Base-by-base conservation (phyloP, 2,329 filamentous ascomycete genomes). In the Trichoderma semiorbis region DNA sequence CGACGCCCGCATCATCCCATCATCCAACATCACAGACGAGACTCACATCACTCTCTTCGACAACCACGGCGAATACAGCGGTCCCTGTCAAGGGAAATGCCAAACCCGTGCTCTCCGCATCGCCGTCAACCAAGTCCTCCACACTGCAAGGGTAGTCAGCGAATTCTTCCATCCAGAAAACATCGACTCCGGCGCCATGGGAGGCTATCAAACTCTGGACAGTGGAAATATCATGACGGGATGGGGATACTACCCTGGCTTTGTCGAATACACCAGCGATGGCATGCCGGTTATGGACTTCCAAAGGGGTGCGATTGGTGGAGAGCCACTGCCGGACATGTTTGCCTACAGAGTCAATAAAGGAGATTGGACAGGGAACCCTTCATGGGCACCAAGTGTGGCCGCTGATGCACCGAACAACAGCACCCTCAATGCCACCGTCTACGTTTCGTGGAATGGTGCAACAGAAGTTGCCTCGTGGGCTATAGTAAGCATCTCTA, bases 281-380 rank as follows among this genome's bases (percentile, higher is more conserved):
- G 64, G 64, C 18, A 58, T 50, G 7, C 64, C 64, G 8, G 64
- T 67, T 3, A 57, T 67, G 21, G 64, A 67, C 12, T 14, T 67
- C 16, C 64, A 67, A 3, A 67, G 64, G 21, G 64, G 64, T 2
- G 26, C 36, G 3, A 67, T 67, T 10, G 64, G 64, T 10, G 32
- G 50, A 12, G 64, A 67, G 50, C 21, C 39, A 2, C 11, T 67
- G 18, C 36, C 50, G 28, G 64, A 67, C 21, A 67, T 67, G 64
- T 67, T 67, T 57, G 64, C 64, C 18, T 67, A 67, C 18, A 57
- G 64, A 16, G 64, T 67, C n/a, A 57, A 67, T 50, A 67, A 67
- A 50, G 64, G 50, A 32, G 32, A 67, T 7, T 67, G 64, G 64
- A 28, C 7, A 1, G 64, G 64, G 4, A 36, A 28, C 18, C 64